Base-by-base conservation (phyloP, 164 flowering plant genomes). In the Aristolochia californica region DNA sequence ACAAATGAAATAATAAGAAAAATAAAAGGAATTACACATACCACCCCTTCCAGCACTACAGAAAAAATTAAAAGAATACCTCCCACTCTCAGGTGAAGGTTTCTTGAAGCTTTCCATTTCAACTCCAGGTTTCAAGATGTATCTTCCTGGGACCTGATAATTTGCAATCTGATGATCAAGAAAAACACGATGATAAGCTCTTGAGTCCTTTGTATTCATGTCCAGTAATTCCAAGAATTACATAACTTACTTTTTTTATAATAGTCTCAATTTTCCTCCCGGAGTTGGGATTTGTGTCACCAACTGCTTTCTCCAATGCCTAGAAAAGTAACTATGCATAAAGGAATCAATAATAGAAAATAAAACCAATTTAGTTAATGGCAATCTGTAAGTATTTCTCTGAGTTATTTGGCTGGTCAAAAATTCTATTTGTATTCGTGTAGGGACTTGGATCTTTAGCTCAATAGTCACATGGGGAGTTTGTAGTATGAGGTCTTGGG, bases 301-400 rank as follows among this genome's bases (percentile, higher is more conserved):
- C 88, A 68, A 85, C 64, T 64, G 93, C 90, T 68, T 83, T 84
- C 63, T 87, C 97, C 76, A 89, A 62, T 18, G 75, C 91, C 97
- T 93, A 58, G 18, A 61, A 34, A 54, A 10, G 61, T 7, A 24
- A 48, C 48, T 56, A 59, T 13, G 53, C 34, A 62, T 43, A 66
- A 68, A 43, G 17, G 63, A 43, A 44, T 13, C 21, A 44, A 47
- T 2, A 47, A 47, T 4, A 34, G 40, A 34, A 34, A 34, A 34
- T 34, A 34, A 34, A 34, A 34, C 40, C 34, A 28, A 28, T 7
- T 2, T 28, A 34, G 10, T 12, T 34, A 5, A 9, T 34, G 10
- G 40, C 40, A 34, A 34, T 34, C 40, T 3, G 40, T 12, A 34
- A 34, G 40, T 34, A 1, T 9, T 8, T 7, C 10, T 34, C 10